Conservation (phyloP, 306 rosid genomes). For the Quercus ilex region DNA sequence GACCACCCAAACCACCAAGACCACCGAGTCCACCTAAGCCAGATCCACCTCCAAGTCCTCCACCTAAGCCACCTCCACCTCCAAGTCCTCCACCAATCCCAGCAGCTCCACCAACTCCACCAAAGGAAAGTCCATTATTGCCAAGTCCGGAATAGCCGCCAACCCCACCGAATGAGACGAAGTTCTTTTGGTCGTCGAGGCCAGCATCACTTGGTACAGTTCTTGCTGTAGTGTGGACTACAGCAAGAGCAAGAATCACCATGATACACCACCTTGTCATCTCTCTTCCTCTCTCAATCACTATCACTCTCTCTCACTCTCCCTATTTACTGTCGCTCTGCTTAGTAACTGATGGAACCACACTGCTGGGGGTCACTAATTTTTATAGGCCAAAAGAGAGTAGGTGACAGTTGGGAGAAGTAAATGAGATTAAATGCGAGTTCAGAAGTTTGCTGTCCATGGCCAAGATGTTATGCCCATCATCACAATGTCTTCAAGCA, state of each 20-base stretch:
- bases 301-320: not conserved
- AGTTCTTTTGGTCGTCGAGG: slow-evolving; percentile 66
- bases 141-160: slow-evolving; percentile 69
- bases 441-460: slow-evolving; percentile 10
- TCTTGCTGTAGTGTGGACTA: slow-evolving; percentile 43
- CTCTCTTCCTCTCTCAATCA: slow-evolving; percentile 6
- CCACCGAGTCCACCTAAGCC: not conserved
- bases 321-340: not conserved
- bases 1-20: slow-evolving; percentile 17
- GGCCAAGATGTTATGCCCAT: not conserved
- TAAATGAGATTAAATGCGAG: slow-evolving; percentile 52
- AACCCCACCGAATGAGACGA: slow-evolving; percentile 47
- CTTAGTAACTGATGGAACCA: not conserved
- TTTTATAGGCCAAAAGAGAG: slow-evolving; percentile 27
- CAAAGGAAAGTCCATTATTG: slow-evolving; percentile 51
- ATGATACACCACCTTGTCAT: slow-evolving; percentile 50
- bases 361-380: not conserved
- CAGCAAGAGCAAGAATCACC: slow-evolving; percentile 49
- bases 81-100: slow-evolving; percentile 26
- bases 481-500: not conserved
- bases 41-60: slow-evolving; percentile 29
- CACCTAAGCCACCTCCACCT: not conserved
- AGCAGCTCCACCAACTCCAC: slow-evolving; percentile 45
- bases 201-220: slow-evolving; percentile 42
- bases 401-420: slow-evolving; percentile 41